Evolutionary conservation across 1,139 yeast genomes (phyloP).

Genomic region (Candida sanyaensis): DNA sequence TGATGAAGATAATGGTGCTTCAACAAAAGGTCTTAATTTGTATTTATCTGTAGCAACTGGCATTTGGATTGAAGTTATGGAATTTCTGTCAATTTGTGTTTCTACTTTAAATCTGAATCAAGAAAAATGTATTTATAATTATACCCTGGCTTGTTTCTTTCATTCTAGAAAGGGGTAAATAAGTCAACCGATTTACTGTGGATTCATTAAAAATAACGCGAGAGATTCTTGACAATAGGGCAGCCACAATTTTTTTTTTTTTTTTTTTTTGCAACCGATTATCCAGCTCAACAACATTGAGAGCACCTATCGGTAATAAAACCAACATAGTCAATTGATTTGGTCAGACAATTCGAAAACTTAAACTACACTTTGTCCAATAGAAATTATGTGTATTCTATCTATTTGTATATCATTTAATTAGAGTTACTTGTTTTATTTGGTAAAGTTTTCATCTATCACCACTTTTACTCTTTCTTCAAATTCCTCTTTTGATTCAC

Average conservation of each 20-base stretch:
- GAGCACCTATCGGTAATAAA: background rate
- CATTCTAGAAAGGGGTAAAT: too few species aligned
- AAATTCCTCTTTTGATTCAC: slow-evolving; percentile 32
- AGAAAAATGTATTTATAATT: too few species aligned
- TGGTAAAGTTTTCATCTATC: slow-evolving; percentile 6
- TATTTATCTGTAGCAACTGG: slow-evolving; percentile 20
- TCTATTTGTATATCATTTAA: too few species aligned
- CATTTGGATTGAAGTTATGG: slow-evolving; percentile 6
- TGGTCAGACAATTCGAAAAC: too few species aligned
- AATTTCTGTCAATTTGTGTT: background rate
- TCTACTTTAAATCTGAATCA: background rate
- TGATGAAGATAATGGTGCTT: slow-evolving; percentile 23
- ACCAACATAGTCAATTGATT: too few species aligned
- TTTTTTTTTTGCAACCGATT: background rate
- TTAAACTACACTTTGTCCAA: too few species aligned
- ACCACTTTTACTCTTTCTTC: slow-evolving; percentile 22
- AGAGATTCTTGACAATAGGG: background rate
- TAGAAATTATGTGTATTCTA: too few species aligned
- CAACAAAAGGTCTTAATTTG: slow-evolving; percentile 34
- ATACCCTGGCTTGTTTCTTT: too few species aligned
- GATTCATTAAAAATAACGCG: background rate
- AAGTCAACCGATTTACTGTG: background rate
- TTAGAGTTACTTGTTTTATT: too few species aligned
- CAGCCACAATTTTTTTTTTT: slow-evolving; percentile 3
- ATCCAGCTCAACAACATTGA: too few species aligned